Conservation (phyloP, 2,329 filamentous ascomycete genomes). For the Didymellaceae sp. region DNA sequence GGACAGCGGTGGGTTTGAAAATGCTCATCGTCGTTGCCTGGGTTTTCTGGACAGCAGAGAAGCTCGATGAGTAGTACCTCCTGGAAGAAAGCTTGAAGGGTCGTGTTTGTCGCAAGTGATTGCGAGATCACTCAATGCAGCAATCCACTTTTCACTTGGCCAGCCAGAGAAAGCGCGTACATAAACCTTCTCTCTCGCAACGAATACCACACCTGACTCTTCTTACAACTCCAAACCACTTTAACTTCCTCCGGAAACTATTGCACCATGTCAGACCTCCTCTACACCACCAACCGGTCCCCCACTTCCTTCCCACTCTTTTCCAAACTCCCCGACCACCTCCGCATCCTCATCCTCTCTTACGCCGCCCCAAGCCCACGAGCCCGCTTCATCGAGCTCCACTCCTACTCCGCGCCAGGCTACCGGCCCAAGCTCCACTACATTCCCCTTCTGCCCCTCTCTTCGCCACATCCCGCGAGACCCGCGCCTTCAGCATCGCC, state of each 20-base stretch:
- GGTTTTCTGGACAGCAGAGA: constrained; percentile 51
- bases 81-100: no score
- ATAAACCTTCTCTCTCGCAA: no score
- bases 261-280: neutral
- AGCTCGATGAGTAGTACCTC: constrained; percentile 23
- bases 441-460: constrained; percentile 19
- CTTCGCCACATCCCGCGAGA: constrained; percentile 15
- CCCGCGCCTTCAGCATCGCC: constrained; percentile 14
- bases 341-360: neutral
- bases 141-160: no score
- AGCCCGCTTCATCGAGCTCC: constrained; percentile 24
- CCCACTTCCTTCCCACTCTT: neutral
- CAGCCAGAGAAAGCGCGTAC: neutral
- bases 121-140: no score
- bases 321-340: neutral
- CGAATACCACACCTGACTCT: no score
- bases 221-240: no score
- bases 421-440: constrained; percentile 14
- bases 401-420: constrained; percentile 8
- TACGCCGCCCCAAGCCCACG: constrained; percentile 14
- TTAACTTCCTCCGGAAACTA: neutral
- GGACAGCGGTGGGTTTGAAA: constrained; percentile 55
- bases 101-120: no score
- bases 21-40: constrained; percentile 48
- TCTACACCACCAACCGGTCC: neutral